Evolutionary conservation across 768 basidiomycete species (phyloP), one percentile per base, ranked within the genome.

Genomic region (Boletus fagicola): DNA sequence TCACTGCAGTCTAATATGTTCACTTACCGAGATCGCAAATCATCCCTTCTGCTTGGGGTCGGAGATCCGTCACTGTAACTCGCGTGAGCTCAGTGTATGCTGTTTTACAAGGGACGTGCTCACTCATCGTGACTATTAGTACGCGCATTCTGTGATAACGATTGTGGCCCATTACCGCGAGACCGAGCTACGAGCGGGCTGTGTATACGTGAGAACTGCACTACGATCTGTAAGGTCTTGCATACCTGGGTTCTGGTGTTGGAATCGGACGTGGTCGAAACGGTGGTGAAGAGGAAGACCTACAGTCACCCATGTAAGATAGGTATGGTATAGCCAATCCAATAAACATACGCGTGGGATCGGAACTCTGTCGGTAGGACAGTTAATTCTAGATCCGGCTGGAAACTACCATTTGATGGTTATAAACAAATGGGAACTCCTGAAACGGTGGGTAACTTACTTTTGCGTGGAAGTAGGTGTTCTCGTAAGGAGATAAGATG

Each of bases 231-330:
- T 20, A 20, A 11, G 15, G 20, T 13, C 39, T 18, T 15, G 30
- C 61, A 49, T 53, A 74, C 71, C 71, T 72, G 10, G 72, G 43
- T n/a, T 72, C 71, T 24, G 71, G 71, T 8, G 72, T 72, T 33
- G 71, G 62, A n/a, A 72, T 71, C 2, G 58, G 50, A 48, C 60
- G 56, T 24, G 57, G 33, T 44, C 65, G 69, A 49, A 63, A 54
- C 12, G 61, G 51, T 35, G 59, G 58, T 16, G 66, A 54, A 30
- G 68, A 63, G 24, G 58, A 46, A 6, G 57, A 58, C 45, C 70
- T 71, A 51, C 33, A 28, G 16, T 49, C 26, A 36, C 48, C 16
- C 40, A 28, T 11, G 33, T 57, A 30, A 61, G 51, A 38, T 20
- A 44, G 26, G 46, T 42, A 42, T 15, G 26, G 12, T 18, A 26